A percentile compares a stretch with the other conserved stretches of the same genome.
phyloP scores from a whole-genome alignment of 768 basidiomycete genomes.

The Pholiota conissans region DNA sequence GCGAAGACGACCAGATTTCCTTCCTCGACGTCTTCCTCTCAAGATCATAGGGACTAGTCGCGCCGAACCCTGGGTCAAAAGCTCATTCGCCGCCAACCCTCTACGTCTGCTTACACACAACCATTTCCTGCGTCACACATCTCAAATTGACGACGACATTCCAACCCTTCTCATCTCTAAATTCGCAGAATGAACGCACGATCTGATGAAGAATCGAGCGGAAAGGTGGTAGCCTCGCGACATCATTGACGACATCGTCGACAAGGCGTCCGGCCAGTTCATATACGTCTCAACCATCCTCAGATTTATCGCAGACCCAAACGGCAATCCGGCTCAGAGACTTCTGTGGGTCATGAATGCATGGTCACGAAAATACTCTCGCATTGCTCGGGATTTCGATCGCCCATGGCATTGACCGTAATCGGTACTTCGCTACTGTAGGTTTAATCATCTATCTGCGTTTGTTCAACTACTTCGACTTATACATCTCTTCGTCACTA shows the following conservation, averaged over 20 bases:
- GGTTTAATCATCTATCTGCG: not conserved
- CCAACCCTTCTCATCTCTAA: constrained; percentile 4
- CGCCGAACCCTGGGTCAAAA: constrained; percentile 15
- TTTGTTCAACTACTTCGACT: not conserved
- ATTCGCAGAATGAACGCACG: constrained; percentile 2
- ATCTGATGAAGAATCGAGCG: not conserved
- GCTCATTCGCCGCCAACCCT: not conserved
- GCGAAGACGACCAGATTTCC: constrained; percentile 5
- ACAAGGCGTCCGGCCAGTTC: constrained; percentile 20
- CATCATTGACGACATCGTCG: not conserved
- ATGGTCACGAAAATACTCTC: too few species aligned
- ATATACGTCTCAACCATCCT: constrained; percentile 22
- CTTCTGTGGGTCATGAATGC: not conserved
- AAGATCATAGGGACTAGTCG: constrained; percentile 17
- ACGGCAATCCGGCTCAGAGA: not conserved
- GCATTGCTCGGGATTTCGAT: too few species aligned
- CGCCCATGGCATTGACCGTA: too few species aligned
- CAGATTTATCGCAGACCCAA: constrained; percentile 8
- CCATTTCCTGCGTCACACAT: not conserved
- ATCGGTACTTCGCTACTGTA: too few species aligned
- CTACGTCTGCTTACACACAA: not conserved
- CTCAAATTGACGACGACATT: constrained; percentile 7
- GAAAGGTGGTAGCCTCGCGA: constrained; percentile 8
- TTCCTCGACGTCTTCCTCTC: not conserved
- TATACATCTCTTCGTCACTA: not conserved